Percentiles rank a stretch among this genome's conserved stretches.
Evolutionary conservation across 2,329 filamentous ascomycete species (phyloP).

Genomic region (Calonectria leucothoes): DNA sequence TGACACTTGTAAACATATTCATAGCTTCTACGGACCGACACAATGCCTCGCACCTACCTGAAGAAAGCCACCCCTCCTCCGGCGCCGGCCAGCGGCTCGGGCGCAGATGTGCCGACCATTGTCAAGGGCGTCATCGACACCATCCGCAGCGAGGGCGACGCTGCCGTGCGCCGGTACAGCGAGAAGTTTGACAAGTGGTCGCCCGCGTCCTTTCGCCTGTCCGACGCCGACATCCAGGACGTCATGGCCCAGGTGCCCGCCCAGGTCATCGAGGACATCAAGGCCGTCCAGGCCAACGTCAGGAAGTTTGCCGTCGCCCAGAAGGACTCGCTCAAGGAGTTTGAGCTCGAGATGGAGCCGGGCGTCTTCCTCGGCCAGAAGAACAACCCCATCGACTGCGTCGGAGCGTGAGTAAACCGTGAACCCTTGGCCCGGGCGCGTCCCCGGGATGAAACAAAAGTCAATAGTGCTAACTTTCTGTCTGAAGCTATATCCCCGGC

Average conservation of each 20-base stretch:
- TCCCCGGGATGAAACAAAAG: background rate
- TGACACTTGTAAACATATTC: background rate
- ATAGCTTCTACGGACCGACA: background rate
- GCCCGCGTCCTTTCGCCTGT: constrained; percentile 60
- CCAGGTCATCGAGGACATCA: constrained; percentile 55
- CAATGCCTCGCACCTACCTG: constrained; percentile 20
- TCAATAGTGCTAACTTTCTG: background rate
- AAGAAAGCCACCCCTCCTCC: constrained; percentile 17
- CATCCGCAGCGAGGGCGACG: constrained; percentile 59
- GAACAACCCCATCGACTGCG: constrained; percentile 20
- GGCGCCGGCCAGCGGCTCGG: constrained; percentile 14
- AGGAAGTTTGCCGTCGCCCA: constrained; percentile 26
- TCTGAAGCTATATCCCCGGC: constrained; percentile 16
- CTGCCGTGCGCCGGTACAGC: constrained; percentile 60
- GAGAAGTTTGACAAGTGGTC: constrained; percentile 67
- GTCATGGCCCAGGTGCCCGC: constrained; percentile 56
- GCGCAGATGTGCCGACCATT: constrained; percentile 37
- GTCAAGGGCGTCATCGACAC: constrained; percentile 60
- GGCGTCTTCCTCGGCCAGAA: constrained; percentile 17
- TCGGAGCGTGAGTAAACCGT: constrained; percentile 15
- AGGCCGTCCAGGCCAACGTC: constrained; percentile 31
- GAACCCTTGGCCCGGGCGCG: background rate
- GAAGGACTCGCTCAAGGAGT: constrained; percentile 15
- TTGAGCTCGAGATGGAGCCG: constrained; percentile 27
- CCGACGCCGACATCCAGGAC: constrained; percentile 54